Conservation (phyloP, 2,329 filamentous ascomycete species). For the Fusarium devonianum region DNA sequence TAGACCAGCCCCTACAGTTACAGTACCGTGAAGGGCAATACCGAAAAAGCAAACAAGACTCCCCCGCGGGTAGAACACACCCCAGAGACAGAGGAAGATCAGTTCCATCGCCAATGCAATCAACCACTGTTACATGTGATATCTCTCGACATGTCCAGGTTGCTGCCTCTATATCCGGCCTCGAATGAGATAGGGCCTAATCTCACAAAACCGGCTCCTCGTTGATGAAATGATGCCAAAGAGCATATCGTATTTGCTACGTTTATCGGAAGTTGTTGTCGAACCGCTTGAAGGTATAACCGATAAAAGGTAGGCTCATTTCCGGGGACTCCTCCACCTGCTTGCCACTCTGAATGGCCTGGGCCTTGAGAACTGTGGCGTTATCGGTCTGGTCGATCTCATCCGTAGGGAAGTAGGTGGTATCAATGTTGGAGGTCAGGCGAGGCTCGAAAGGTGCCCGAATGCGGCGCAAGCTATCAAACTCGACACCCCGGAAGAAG, state of each 20-base stretch:
- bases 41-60: slow-evolving; percentile 10
- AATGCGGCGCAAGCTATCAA: slow-evolving; percentile 90
- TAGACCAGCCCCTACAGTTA: slow-evolving; percentile 18
- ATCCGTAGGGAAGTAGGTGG: slow-evolving; percentile 97
- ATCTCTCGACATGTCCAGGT: slow-evolving; percentile 11
- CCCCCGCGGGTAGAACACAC: slow-evolving; percentile 1
- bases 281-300: slow-evolving; percentile 89
- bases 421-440: slow-evolving; percentile 91
- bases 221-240: slow-evolving; percentile 1
- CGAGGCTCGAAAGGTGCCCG: slow-evolving; percentile 96
- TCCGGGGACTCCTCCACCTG: slow-evolving; percentile 81
- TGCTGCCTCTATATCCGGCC: slow-evolving; percentile 1
- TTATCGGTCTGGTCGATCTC: slow-evolving; percentile 98
- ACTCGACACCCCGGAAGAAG: slow-evolving; percentile 97
- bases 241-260: slow-evolving; percentile 8
- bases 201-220: slow-evolving; percentile 33
- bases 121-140: slow-evolving; percentile 1
- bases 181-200: slow-evolving; percentile 13
- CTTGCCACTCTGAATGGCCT: slow-evolving; percentile 75
- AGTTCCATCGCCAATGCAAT: slow-evolving; percentile 9
- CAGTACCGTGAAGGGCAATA: slow-evolving; percentile 12
- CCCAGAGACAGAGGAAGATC: slow-evolving; percentile 9
- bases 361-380: slow-evolving; percentile 83
- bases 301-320: slow-evolving; percentile 84
- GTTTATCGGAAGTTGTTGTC: slow-evolving; percentile 70